phyloP scores from a whole-genome alignment of 495 filamentous ascomycete species.

The Aspergillus sclerotioniger region DNA sequence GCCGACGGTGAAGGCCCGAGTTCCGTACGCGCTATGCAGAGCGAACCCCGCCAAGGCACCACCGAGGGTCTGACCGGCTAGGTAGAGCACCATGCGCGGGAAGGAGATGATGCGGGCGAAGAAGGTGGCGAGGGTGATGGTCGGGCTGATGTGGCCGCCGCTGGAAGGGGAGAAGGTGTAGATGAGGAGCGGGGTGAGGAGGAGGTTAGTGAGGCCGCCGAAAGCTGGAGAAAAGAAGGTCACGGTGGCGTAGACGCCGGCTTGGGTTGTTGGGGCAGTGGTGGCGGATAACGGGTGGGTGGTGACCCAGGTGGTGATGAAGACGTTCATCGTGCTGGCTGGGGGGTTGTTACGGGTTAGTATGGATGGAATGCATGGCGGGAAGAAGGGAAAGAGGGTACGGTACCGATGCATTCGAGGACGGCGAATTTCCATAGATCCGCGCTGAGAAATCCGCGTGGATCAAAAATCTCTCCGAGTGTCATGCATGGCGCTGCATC shows the following conservation, averaged over 20 bases:
- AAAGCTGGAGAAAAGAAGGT: slow-evolving; percentile 32
- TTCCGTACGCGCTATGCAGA: slow-evolving; percentile 28
- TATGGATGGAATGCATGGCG: background rate
- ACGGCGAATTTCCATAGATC: slow-evolving; percentile 48
- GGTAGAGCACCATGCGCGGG: slow-evolving; percentile 44
- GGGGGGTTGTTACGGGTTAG: background rate
- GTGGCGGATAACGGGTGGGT: slow-evolving; percentile 20
- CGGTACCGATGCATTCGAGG: slow-evolving; percentile 37
- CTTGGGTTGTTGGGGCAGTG: slow-evolving; percentile 17
- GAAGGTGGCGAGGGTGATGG: slow-evolving; percentile 52
- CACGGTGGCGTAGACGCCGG: slow-evolving; percentile 25
- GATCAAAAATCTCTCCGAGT: slow-evolving; percentile 35
- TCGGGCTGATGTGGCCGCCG: slow-evolving; percentile 53
- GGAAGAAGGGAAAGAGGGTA: background rate
- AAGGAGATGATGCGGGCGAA: slow-evolving; percentile 49
- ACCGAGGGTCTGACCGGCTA: slow-evolving; percentile 42
- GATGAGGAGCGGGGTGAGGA: slow-evolving; percentile 50
- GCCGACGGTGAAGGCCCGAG: slow-evolving; percentile 31
- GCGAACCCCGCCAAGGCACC: slow-evolving; percentile 45
- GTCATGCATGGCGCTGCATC: slow-evolving; percentile 46
- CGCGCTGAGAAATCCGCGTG: slow-evolving; percentile 33
- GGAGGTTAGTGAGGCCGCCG: slow-evolving; percentile 43
- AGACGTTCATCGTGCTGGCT: slow-evolving; percentile 30
- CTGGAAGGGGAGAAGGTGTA: slow-evolving; percentile 49
- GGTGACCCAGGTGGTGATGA: slow-evolving; percentile 27